Percentiles rank a stretch among this genome's conserved stretches.
Evolutionary conservation across 2,329 filamentous ascomycete species (phyloP).

Genomic region (Alternaria arborescens): DNA sequence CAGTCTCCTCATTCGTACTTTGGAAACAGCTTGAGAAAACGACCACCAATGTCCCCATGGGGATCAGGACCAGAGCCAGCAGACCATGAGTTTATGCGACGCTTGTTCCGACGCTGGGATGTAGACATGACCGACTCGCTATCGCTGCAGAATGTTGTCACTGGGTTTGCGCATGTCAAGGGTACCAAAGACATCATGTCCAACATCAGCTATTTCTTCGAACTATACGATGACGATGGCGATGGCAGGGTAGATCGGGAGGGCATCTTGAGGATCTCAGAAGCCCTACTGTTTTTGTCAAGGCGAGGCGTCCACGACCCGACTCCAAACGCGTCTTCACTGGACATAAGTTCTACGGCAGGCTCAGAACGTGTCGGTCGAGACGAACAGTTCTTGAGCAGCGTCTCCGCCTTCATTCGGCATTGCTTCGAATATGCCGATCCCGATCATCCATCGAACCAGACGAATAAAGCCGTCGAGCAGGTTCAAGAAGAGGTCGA

Average conservation of each 20-base stretch:
- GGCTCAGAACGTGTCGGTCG: conserved; percentile 61
- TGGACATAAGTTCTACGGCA: conserved; percentile 57
- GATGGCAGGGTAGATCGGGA: conserved; percentile 94
- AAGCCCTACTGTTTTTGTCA: conserved; percentile 91
- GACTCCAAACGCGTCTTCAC: conserved; percentile 69
- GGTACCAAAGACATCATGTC: conserved; percentile 97
- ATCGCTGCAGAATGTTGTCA: conserved; percentile 90
- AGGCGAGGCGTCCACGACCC: conserved; percentile 84
- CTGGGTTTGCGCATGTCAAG: conserved; percentile 88
- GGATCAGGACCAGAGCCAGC: conserved; percentile 74
- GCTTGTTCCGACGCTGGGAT: conserved; percentile 90
- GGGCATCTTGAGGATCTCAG: conserved; percentile 92
- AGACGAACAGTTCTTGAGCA: conserved; percentile 89
- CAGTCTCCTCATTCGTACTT: conserved; percentile 68
- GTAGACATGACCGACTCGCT: conserved; percentile 77
- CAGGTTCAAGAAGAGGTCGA: conserved; percentile 50
- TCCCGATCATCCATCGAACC: conserved; percentile 75
- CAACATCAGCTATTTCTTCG: conserved; percentile 97
- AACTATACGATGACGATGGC: conserved; percentile 91
- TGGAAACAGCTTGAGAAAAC: conserved; percentile 52
- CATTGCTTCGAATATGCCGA: conserved; percentile 98
- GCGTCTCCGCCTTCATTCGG: conserved; percentile 93
- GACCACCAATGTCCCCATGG: conserved; percentile 62
- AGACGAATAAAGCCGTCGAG: conserved; percentile 50
- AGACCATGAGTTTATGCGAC: conserved; percentile 92